phyloP scores from a whole-genome alignment of 768 basidiomycete genomes.

The Mycena capillaripes region DNA sequence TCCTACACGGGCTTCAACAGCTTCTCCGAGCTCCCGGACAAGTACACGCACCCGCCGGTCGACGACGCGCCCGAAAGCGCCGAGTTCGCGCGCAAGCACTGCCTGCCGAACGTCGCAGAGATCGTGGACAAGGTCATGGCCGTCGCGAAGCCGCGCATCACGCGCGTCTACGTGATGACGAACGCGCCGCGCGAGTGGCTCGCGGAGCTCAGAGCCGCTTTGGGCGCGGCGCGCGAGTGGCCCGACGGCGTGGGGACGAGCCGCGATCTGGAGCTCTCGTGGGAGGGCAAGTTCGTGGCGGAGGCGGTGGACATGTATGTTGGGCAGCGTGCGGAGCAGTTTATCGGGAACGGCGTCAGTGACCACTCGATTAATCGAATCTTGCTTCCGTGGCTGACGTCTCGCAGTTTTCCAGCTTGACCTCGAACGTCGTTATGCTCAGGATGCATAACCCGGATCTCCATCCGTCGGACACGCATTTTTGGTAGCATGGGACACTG shows the following conservation, averaged over 20 bases:
- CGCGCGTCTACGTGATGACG: slow-evolving; percentile 73
- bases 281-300: slow-evolving; percentile 69
- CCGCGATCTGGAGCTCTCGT: slow-evolving; percentile 64
- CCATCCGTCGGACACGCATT: slow-evolving; percentile 45
- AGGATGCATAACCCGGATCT: slow-evolving; percentile 46
- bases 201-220: slow-evolving; percentile 55
- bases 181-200: slow-evolving; percentile 70
- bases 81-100: slow-evolving; percentile 51
- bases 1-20: slow-evolving; percentile 68
- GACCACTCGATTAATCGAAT: not conserved
- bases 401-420: slow-evolving; percentile 55
- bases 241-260: slow-evolving; percentile 70
- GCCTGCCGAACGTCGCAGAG: slow-evolving; percentile 65
- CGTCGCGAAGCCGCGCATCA: slow-evolving; percentile 45
- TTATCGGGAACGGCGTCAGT: slow-evolving; percentile 81
- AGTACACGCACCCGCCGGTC: slow-evolving; percentile 47
- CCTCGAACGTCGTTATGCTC: slow-evolving; percentile 51
- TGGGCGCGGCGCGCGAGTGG: slow-evolving; percentile 49
- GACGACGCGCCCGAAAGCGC: slow-evolving; percentile 1
- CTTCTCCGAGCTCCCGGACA: slow-evolving; percentile 65
- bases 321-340: slow-evolving; percentile 71
- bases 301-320: slow-evolving; percentile 80
- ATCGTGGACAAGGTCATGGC: slow-evolving; percentile 58
- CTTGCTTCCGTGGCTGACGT: not conserved
- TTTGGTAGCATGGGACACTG: slow-evolving; percentile 50